Evolutionary conservation across 305 asterid species (phyloP).

Genomic region (Stenogyne calaminthoides): DNA sequence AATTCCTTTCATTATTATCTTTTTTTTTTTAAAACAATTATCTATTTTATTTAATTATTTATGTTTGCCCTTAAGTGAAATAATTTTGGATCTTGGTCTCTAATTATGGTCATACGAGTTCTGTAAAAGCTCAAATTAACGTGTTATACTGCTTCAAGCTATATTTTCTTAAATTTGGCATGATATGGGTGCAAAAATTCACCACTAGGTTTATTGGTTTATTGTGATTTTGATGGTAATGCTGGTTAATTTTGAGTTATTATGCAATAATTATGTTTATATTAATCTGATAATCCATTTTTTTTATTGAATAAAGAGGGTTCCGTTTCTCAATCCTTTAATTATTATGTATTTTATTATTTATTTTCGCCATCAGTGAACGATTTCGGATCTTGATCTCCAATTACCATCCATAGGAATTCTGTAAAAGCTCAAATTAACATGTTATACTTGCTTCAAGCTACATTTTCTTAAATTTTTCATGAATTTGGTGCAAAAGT

Average conservation of each 20-base stretch:
- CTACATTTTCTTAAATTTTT: background rate
- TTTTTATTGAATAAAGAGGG: no score
- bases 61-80: background rate
- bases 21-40: background rate
- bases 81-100: constrained; percentile 2
- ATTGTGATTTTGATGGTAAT: background rate
- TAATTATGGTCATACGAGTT: background rate
- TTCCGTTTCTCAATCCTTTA: no score
- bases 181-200: background rate
- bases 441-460: constrained; percentile 4
- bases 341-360: background rate
- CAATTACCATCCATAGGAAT: background rate
- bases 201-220: background rate
- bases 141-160: constrained; percentile 3
- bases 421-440: background rate
- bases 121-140: background rate
- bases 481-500: background rate
- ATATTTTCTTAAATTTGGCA: background rate
- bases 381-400: constrained; percentile 1
- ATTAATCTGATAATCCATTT: no score
- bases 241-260: background rate
- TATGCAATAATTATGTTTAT: no score
- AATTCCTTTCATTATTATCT: background rate
- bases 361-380: background rate
- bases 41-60: background rate